Evolutionary conservation across 2,329 filamentous ascomycete genomes (phyloP), one percentile per base, ranked within the genome.

Genomic region (Fusarium pseudocircinatum): DNA sequence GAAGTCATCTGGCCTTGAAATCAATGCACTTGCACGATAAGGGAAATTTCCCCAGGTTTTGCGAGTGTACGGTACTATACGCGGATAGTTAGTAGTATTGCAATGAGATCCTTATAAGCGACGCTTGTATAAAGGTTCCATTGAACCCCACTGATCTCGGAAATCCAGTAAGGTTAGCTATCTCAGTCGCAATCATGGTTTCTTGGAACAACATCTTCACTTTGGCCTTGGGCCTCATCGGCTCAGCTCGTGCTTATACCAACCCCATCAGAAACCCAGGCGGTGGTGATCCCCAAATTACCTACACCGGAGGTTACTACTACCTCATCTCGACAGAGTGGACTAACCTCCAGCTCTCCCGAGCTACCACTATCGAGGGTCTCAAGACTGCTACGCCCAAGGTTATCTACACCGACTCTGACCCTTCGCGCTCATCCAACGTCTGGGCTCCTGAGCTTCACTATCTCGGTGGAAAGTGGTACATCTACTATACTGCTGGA

Each of bases 401-500:
- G 70, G 76, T 82, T 6, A 85, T 90, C 34, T 90, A 86, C 81
- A 83, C 82, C 0, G 85, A 87, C 62, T 79, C 78, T 9, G 84
- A 83, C 22, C 75, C 87, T 4, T 81, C 80, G 8, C 81, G 86
- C 22, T 87, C 85, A 78, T 87, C 86, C 77, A 89, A 88, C 60
- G 84, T 90, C 42, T 90, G 88, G 88, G 88, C 88, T 1, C 88
- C 88, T 0, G 88, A 89, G 72, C 80, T 89, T 1, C 87, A 89
- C 73, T 85, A 85, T 63, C 75, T 89, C 13, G 82, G 84, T n/a
- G 80, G 79, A 20, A 75, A 61, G 24, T 85, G 88, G 87, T 89
- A 87, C 63, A 84, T 90, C 43, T 90, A 90, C 79, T 90, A 89
- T 76, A 87, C 87, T 0, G 86, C 87, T 3, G 87, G 87, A 2